A percentile compares a stretch with the other conserved stretches of the same genome.
These are phyloP conservation scores for Pleurotus salmoneostramineus DNA, from an alignment of 768 basidiomycete species.

Conservation along the genomic window DNA sequence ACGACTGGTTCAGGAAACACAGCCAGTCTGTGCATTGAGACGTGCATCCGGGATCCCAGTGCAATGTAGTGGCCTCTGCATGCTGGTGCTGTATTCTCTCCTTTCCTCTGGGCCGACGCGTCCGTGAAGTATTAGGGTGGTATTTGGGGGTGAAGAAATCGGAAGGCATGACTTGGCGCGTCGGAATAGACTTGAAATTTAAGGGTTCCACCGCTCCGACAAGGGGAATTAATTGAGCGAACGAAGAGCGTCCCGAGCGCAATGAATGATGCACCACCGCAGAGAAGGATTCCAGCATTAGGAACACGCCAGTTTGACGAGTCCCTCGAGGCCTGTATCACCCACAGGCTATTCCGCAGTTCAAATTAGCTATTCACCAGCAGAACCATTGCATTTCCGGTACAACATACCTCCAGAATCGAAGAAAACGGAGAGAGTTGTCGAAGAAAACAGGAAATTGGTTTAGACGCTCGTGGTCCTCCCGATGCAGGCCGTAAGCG, in stretches of 20 bases:
- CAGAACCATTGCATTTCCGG: no score
- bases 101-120: slow-evolving; percentile 52
- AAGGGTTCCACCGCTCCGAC: slow-evolving; percentile 21
- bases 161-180: slow-evolving; percentile 27
- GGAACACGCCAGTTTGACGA: slow-evolving; percentile 22
- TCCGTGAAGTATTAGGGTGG: slow-evolving; percentile 55
- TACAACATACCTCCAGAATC: no score
- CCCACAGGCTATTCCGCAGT: not conserved
- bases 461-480: not conserved
- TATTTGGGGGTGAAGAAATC: slow-evolving; percentile 56
- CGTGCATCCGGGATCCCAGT: slow-evolving; percentile 24
- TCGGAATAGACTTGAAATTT: slow-evolving; percentile 18
- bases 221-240: slow-evolving; percentile 8
- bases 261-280: slow-evolving; percentile 48
- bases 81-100: slow-evolving; percentile 29
- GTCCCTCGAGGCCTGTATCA: not conserved
- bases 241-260: slow-evolving; percentile 29
- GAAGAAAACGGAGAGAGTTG: not conserved
- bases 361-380: no score
- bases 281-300: slow-evolving; percentile 65
- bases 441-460: not conserved
- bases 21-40: slow-evolving; percentile 41
- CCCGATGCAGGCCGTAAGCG: not conserved
- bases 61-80: slow-evolving; percentile 13
- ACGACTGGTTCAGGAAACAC: slow-evolving; percentile 40